Base-by-base conservation (phyloP, 139 green algal species). In the Chlamydomonas sphaeroides region DNA sequence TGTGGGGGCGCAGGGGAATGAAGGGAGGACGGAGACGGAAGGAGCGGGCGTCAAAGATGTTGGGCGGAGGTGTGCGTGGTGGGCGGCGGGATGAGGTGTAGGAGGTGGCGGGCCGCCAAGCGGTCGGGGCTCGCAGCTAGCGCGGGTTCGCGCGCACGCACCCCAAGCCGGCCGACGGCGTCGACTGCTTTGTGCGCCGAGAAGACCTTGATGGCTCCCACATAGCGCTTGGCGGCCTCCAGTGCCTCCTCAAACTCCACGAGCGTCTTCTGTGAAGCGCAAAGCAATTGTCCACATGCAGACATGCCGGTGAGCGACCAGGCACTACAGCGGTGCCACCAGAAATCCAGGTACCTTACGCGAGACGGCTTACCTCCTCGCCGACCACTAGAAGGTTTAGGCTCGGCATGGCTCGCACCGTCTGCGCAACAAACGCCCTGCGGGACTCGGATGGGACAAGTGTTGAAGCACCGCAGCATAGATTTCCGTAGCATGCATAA, bases 141-240 rank as follows among this genome's bases (percentile, higher is more conserved):
- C n/a, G n/a, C n/a, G n/a, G n/a, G n/a, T n/a, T n/a, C 30, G 20
- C 25, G 3, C 8, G 11, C 4, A 15, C 30, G n/a, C 25, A 72
- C 77, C 77, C 66, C 49, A 5, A 84, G 26, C 35, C 65, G 45
- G 14, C 65, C 59, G 6, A 84, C 77, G 4, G 45, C 77, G 36
- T 84, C 77, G 26, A 84, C 77, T 5, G 82, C 82, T 38, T 87
- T 87, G 23, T 68, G 77, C 1, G 72, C 82, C 1, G 48, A 65
- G 53, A 87, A 87, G 1, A 87, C 17, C 70, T 82, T 82, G 14
- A 87, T 78, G 20, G 82, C 72, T 30, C 82, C 82, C 21, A 87
- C 72, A 66, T 70, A 78, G n/a, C 61, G 61, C 56, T 83, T 87
- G 65, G 63, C 78, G 36, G 26, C 61, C 65, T 84, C 77, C 25